Evolutionary conservation across 2,329 filamentous ascomycete genomes (phyloP).

Genomic region (Lecanicillium sp.): DNA sequence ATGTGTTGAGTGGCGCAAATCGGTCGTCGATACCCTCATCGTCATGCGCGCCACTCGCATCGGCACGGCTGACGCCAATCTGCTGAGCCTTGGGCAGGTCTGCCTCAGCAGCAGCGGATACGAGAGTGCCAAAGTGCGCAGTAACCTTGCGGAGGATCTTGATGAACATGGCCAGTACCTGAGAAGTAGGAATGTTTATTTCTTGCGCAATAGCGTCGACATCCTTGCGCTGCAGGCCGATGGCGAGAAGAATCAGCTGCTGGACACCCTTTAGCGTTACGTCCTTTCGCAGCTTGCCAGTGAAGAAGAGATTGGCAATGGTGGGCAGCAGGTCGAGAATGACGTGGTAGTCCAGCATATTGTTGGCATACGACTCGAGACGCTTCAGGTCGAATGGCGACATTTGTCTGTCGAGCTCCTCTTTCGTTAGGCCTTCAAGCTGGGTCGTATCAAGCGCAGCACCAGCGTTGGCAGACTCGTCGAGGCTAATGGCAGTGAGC

Average conservation of each 20-base stretch:
- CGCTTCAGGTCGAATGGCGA: constrained; percentile 93
- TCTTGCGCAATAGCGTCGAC: constrained; percentile 76
- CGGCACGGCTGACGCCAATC: constrained; percentile 50
- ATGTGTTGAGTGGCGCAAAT: constrained; percentile 63
- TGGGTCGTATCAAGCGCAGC: constrained; percentile 53
- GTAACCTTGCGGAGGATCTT: constrained; percentile 90
- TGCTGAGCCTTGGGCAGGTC: constrained; percentile 52
- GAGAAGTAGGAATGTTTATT: constrained; percentile 62
- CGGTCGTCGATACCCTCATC: constrained; percentile 58
- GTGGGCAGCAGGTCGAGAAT: constrained; percentile 86
- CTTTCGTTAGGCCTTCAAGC: constrained; percentile 56
- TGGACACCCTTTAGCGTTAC: constrained; percentile 77
- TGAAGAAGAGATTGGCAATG: constrained; percentile 80
- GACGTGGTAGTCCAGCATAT: constrained; percentile 96
- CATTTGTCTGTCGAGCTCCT: constrained; percentile 68
- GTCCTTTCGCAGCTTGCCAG: constrained; percentile 57
- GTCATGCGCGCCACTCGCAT: constrained; percentile 59
- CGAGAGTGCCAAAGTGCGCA: constrained; percentile 64
- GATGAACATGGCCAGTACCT: constrained; percentile 93
- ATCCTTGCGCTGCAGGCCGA: constrained; percentile 85
- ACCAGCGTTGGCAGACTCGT: constrained; percentile 73
- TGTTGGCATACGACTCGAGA: constrained; percentile 90
- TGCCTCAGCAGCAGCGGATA: constrained; percentile 65
- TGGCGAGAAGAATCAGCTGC: constrained; percentile 77
- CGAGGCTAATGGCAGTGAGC: constrained; percentile 73